Base-by-base conservation (phyloP, 176 grass and related monocot genomes). In the Carex parvula region DNA sequence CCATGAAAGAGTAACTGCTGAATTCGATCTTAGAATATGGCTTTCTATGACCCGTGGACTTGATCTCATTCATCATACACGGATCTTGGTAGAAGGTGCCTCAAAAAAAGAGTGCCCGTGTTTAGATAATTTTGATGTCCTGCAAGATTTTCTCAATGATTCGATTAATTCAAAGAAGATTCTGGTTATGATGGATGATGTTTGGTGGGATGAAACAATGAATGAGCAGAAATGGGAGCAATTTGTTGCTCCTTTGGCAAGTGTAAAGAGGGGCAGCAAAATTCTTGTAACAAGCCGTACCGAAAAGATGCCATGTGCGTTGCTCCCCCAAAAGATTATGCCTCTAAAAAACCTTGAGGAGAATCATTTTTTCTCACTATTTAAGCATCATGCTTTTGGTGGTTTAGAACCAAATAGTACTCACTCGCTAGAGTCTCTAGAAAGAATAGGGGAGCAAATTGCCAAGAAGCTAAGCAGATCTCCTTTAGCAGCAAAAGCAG, bases 171-270 rank as follows among this genome's bases (percentile, higher is more conserved):
- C 72, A 77, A 77, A 77, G 17, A 77, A 52, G 20, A 53, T 50
- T 22, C 54, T 77, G 50, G n/a, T 77, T 22, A 44, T 77, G 1
- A 50, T 77, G 50, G 72, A 77, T 55, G 72, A 77, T 55, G 50
- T 77, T 54, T 77, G 32, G 37, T 77, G 20, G 20, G 22, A 77
- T 77, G 44, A 22, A 44, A 42, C 42, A 20, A 24, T 62, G 20
- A n/a, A 77, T 42, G 72, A 42, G 8, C n/a, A 24, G 10, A 22
- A 77, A 9, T 77, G 72, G 72, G 20, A 22, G n/a, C 32, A 77
- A 77, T 77, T 77, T 42, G 42, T 77, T 77, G 42, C 72, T 77
- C 72, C 72, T 13, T 54, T 77, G n/a, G 50, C 42, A 22, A 50
- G 9, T 54, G 42, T 48, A 10, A 50, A 50, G 22, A 50, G 50